Conservation (phyloP, 2,329 filamentous ascomycete species). For the Annulohypoxylon truncatum region DNA sequence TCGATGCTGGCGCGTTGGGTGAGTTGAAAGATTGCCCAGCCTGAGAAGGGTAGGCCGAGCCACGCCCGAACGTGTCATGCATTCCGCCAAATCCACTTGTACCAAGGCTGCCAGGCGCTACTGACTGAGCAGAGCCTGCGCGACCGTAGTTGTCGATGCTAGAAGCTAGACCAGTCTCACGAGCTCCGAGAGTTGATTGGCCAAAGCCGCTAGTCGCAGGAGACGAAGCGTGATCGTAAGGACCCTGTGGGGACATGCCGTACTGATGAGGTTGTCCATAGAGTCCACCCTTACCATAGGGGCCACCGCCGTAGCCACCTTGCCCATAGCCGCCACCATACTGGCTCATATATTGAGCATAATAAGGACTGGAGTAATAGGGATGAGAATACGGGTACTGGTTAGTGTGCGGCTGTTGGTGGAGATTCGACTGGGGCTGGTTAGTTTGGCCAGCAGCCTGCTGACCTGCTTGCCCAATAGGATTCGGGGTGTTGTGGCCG, state of each 20-base stretch:
- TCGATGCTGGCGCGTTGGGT: conserved; percentile 59
- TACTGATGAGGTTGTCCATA: conserved; percentile 68
- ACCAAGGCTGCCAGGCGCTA: conserved; percentile 62
- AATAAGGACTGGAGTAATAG: conserved; percentile 73
- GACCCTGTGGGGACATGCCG: conserved; percentile 66
- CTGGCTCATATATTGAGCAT: conserved; percentile 67
- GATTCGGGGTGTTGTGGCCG: conserved; percentile 91
- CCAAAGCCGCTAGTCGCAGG: conserved; percentile 63
- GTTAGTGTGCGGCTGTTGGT: conserved; percentile 49
- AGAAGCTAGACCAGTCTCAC: conserved; percentile 62
- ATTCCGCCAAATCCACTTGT: conserved; percentile 64
- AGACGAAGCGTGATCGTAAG: conserved; percentile 67
- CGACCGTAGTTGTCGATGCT: conserved; percentile 67
- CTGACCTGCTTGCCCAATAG: conserved; percentile 68
- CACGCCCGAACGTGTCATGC: conserved; percentile 67
- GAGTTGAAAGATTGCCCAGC: conserved; percentile 65
- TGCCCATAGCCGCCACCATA: conserved; percentile 64
- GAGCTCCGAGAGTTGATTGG: conserved; percentile 64
- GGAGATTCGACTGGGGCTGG: conserved; percentile 54
- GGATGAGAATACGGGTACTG: conserved; percentile 49
- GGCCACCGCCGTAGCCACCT: conserved; percentile 60
- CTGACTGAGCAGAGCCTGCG: conserved; percentile 61
- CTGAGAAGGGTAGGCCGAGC: conserved; percentile 66
- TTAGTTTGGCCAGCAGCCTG: conserved; percentile 51
- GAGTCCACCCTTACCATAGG: conserved; percentile 66